Conservation (phyloP, 768 basidiomycete species). For the Hortiboletus campestris region DNA sequence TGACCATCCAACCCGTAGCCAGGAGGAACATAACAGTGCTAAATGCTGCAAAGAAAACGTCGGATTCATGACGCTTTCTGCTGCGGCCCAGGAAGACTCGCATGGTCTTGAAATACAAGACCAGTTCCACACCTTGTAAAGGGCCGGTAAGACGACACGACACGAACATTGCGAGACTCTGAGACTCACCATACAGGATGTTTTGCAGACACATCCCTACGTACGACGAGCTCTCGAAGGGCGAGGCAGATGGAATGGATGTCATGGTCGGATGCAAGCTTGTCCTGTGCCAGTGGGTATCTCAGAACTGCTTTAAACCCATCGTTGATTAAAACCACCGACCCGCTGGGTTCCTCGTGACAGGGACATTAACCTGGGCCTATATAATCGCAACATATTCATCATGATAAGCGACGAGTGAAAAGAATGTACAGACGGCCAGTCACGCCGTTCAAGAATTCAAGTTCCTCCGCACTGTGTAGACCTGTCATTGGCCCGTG, state of each 20-base stretch:
- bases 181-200: conserved; percentile 10
- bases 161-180: no score
- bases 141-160: neutral
- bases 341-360: no score
- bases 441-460: no score
- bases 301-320: no score
- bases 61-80: neutral
- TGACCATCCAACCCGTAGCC: neutral
- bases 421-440: no score
- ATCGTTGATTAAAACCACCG: no score
- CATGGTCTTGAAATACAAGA: conserved; percentile 16
- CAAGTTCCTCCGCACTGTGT: no score
- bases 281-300: no score
- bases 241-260: neutral
- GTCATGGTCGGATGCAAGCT: neutral
- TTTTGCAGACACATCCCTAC: conserved; percentile 6
- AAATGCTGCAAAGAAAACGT: conserved; percentile 23
- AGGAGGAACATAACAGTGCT: neutral
- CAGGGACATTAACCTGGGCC: no score
- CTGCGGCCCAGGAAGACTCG: neutral
- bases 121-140: conserved; percentile 9
- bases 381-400: no score
- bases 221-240: conserved; percentile 5
- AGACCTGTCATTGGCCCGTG: no score
- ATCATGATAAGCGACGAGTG: no score